These are phyloP conservation scores for Anthoceros angustus DNA, from an alignment of 225 moss, liverwort and hornwort species.

Conservation along the genomic window DNA sequence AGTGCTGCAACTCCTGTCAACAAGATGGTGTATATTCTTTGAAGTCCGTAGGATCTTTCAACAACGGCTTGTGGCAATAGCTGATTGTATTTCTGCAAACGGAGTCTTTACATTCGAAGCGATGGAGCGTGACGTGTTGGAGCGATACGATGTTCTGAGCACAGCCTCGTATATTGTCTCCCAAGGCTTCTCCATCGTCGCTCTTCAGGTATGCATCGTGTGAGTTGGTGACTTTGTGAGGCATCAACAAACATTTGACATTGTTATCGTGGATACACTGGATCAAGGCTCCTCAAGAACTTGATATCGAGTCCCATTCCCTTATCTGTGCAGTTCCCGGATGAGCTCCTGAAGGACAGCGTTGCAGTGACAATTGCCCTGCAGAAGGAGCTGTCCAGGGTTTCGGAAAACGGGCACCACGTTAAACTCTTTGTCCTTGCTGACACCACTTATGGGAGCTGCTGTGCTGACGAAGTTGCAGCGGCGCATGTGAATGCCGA, in stretches of 20 bases:
- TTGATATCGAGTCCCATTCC: background rate
- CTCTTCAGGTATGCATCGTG: slow-evolving; percentile 18
- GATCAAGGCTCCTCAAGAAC: background rate
- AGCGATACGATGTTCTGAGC: slow-evolving; percentile 20
- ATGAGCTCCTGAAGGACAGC: slow-evolving; percentile 45
- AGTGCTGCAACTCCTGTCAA: background rate
- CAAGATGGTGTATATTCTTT: too few species aligned
- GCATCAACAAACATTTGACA: background rate
- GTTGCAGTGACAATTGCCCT: slow-evolving; percentile 48
- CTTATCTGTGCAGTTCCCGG: slow-evolving; percentile 44
- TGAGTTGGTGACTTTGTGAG: background rate
- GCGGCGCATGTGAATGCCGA: slow-evolving; percentile 91
- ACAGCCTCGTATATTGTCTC: slow-evolving; percentile 27
- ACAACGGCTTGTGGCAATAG: too few species aligned
- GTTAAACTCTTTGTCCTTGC: slow-evolving; percentile 70
- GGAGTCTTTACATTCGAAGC: background rate
- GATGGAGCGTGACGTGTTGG: slow-evolving; percentile 12
- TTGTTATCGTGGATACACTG: background rate
- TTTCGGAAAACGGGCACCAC: slow-evolving; percentile 7
- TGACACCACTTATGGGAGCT: slow-evolving; percentile 90
- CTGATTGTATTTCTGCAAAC: too few species aligned
- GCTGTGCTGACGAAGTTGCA: slow-evolving; percentile 90
- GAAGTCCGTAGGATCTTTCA: too few species aligned
- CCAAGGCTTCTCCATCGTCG: slow-evolving; percentile 26
- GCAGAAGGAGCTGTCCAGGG: slow-evolving; percentile 26